These are phyloP conservation scores for Tulasnella calospora DNA, from an alignment of 768 basidiomycete genomes.

Conservation along the genomic window DNA sequence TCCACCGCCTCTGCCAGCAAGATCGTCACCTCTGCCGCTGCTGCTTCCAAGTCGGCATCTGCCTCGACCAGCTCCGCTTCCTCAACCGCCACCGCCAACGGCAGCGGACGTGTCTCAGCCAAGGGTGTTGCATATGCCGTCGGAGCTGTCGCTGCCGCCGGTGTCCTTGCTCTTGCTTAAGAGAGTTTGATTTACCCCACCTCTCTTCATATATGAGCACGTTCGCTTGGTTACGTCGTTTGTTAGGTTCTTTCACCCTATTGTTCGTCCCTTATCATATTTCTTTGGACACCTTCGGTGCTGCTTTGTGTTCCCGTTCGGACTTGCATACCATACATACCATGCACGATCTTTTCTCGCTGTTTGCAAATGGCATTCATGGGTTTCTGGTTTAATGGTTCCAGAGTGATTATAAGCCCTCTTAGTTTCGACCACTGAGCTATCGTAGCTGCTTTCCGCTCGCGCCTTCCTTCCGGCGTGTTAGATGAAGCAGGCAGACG, in stretches of 20 bases:
- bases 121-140: background rate
- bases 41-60: background rate
- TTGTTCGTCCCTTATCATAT: background rate
- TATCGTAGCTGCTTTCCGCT: background rate
- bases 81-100: conserved; percentile 14
- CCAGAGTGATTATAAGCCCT: background rate
- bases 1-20: background rate
- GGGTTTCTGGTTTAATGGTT: background rate
- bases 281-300: background rate
- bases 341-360: conserved; percentile 5
- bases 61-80: background rate
- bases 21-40: background rate
- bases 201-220: background rate
- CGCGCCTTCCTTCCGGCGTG: background rate
- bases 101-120: background rate
- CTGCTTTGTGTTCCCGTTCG: background rate
- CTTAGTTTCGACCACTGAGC: background rate
- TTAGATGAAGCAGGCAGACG: conserved; percentile 57
- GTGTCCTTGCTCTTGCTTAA: conserved; percentile 12
- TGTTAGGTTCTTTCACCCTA: background rate
- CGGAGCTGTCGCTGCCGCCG: conserved; percentile 12
- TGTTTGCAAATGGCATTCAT: background rate
- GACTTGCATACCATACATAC: conserved; percentile 5
- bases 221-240: background rate
- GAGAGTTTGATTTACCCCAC: background rate